Percentiles rank a stretch among this genome's conserved stretches.
Conservation (phyloP, 2,329 filamentous ascomycete genomes). For the Parastagonospora avenae region DNA sequence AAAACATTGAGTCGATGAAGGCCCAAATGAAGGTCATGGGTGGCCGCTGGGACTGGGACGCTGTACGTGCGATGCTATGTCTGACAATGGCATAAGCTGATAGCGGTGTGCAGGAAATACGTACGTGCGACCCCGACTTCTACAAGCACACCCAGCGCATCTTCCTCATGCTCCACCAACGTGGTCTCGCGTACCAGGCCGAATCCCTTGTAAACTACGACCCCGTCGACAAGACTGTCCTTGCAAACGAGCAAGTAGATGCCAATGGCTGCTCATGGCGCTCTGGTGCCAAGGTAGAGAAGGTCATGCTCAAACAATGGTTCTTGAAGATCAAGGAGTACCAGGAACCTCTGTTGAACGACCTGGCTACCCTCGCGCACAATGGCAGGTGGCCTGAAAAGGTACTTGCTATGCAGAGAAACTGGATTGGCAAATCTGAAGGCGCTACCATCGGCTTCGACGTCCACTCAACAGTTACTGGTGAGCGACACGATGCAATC, state of each 20-base stretch:
- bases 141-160: constrained; percentile 90
- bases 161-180: constrained; percentile 76
- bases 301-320: constrained; percentile 82
- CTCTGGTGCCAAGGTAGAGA: constrained; percentile 82
- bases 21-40: constrained; percentile 79
- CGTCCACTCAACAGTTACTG: constrained; percentile 51
- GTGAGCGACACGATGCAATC: constrained; percentile 56
- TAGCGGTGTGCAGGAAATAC: constrained; percentile 67
- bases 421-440: constrained; percentile 83
- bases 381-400: constrained; percentile 78
- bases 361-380: constrained; percentile 69
- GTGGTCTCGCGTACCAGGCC: constrained; percentile 79
- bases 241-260: constrained; percentile 94
- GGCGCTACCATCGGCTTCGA: constrained; percentile 76
- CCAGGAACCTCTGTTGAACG: constrained; percentile 72
- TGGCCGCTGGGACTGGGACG: constrained; percentile 80
- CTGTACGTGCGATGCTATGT: constrained; percentile 54
- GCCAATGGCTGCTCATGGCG: constrained; percentile 84
- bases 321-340: constrained; percentile 85
- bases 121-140: constrained; percentile 82
- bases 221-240: constrained; percentile 83
- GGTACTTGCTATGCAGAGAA: constrained; percentile 80
- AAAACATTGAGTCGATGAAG: constrained; percentile 86
- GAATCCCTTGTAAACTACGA: constrained; percentile 90
- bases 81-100: constrained; percentile 3